phyloP scores from a whole-genome alignment of 192 early-diverging fungal species.

The Gonapodya sp. region DNA sequence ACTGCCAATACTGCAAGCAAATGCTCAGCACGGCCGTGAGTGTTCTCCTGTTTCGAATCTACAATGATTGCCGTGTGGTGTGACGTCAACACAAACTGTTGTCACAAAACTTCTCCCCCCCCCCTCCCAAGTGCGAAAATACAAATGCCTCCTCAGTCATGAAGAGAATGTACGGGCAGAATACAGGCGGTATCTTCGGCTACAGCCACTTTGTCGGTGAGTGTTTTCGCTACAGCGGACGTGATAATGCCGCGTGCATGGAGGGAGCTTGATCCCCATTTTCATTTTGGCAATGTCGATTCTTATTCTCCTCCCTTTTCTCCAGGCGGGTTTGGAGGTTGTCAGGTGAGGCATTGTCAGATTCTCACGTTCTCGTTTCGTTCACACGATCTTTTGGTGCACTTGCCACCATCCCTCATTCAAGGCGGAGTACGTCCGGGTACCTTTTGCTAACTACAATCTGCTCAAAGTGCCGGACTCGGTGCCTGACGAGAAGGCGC shows the following conservation, averaged over 20 bases:
- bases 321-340: background rate
- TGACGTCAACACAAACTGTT: too few relatives aligned
- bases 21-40: constrained; percentile 25
- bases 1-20: constrained; percentile 38
- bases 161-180: constrained; percentile 38
- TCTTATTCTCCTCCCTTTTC: too few relatives aligned
- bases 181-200: constrained; percentile 32
- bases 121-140: constrained; percentile 42
- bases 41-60: too few relatives aligned
- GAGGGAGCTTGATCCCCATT: too few relatives aligned
- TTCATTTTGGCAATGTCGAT: too few relatives aligned
- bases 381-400: too few relatives aligned
- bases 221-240: constrained; percentile 33
- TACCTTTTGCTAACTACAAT: constrained; percentile 45
- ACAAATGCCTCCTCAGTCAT: constrained; percentile 38
- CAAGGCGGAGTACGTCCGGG: constrained; percentile 30
- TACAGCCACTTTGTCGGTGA: constrained; percentile 39
- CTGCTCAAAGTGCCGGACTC: constrained; percentile 28
- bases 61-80: too few relatives aligned
- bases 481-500: constrained; percentile 35
- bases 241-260: too few relatives aligned
- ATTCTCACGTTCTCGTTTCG: too few relatives aligned
- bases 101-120: too few relatives aligned
- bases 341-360: too few relatives aligned
- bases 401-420: too few relatives aligned